A percentile compares a stretch with the other conserved stretches of the same genome.
These are phyloP conservation scores for Aegilops bicornis DNA, from an alignment of 176 grass and related monocot genomes.

Conservation along the genomic window DNA sequence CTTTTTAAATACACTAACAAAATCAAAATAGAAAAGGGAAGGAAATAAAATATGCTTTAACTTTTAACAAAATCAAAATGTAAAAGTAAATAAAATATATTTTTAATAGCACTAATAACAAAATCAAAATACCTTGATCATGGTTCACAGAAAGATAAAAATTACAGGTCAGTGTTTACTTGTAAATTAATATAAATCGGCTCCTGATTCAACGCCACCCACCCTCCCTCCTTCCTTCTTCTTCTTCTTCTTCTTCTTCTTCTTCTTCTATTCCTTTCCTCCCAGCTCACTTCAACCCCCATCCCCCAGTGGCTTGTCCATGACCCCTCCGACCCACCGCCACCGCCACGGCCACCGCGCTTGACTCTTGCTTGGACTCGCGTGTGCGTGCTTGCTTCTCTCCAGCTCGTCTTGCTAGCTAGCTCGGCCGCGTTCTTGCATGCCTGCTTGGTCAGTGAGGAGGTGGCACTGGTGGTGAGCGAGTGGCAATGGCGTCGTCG, in stretches of 20 bases:
- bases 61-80: too few species aligned
- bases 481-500: constrained; percentile 1
- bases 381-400: neutral
- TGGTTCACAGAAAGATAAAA: neutral
- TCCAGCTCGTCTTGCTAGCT: neutral
- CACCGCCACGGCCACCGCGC: neutral
- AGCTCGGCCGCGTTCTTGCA: constrained; percentile 16
- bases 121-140: too few species aligned
- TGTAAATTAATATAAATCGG: neutral
- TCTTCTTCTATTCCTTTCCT: constrained; percentile 29
- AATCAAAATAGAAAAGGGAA: too few species aligned
- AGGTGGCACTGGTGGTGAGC: neutral
- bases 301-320: neutral
- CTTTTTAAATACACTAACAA: too few species aligned
- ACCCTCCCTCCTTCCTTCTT: too few species aligned
- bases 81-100: too few species aligned
- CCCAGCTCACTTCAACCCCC: neutral
- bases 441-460: constrained; percentile 27
- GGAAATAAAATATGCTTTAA: too few species aligned
- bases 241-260: too few species aligned
- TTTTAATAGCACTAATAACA: too few species aligned
- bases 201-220: neutral
- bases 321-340: neutral
- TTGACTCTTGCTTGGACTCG: neutral
- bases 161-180: neutral